These are phyloP conservation scores for Xylariaceae sp. DNA, from an alignment of 2,329 filamentous ascomycete species.

Conservation along the genomic window DNA sequence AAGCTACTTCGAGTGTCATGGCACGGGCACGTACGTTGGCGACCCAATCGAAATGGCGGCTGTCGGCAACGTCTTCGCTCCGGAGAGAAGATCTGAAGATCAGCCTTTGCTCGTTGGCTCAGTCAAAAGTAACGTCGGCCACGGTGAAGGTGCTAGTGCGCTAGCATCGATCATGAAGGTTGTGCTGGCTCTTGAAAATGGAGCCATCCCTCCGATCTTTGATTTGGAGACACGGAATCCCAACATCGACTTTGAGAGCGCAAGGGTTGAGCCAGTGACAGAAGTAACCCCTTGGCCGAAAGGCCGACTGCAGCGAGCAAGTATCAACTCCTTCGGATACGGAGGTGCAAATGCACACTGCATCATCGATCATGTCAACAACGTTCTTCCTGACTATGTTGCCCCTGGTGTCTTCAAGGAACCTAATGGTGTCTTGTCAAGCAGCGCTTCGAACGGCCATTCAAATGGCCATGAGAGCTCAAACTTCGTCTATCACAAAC, in stretches of 20 bases:
- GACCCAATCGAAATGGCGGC: slow-evolving; percentile 37
- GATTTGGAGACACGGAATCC: slow-evolving; percentile 24
- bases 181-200: slow-evolving; percentile 23
- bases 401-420: not conserved
- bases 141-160: slow-evolving; percentile 28
- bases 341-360: slow-evolving; percentile 31
- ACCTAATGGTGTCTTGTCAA: not conserved
- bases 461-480: not conserved
- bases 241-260: slow-evolving; percentile 21
- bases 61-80: slow-evolving; percentile 21
- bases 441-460: not conserved
- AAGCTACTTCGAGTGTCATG: slow-evolving; percentile 19
- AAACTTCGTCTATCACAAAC: not conserved
- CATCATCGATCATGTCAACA: slow-evolving; percentile 26
- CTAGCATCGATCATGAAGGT: slow-evolving; percentile 25
- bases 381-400: slow-evolving; percentile 11
- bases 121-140: slow-evolving; percentile 22
- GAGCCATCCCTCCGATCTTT: slow-evolving; percentile 27
- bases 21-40: slow-evolving; percentile 38
- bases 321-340: slow-evolving; percentile 29
- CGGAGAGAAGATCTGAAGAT: slow-evolving; percentile 15
- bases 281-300: slow-evolving; percentile 23
- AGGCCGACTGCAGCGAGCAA: slow-evolving; percentile 17
- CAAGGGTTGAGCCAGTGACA: slow-evolving; percentile 17
- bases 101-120: slow-evolving; percentile 21